Conservation (phyloP, 2,329 filamentous ascomycete species). For the Fusarium sp. region DNA sequence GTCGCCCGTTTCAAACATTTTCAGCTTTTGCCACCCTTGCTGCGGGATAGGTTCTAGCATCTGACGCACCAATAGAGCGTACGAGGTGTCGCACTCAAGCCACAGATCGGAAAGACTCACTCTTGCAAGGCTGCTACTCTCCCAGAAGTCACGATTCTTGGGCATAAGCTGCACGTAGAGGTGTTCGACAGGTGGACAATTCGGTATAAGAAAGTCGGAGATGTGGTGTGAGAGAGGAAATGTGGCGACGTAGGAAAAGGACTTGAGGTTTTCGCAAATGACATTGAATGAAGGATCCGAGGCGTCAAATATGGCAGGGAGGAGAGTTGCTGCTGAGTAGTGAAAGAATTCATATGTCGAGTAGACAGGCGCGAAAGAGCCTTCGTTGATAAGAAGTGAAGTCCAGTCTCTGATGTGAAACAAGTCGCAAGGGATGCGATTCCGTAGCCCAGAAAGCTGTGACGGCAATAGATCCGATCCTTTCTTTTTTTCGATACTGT, state of each 20-base stretch:
- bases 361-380: conserved; percentile 77
- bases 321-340: conserved; percentile 70
- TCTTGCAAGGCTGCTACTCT: conserved; percentile 54
- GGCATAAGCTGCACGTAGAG: conserved; percentile 65
- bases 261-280: conserved; percentile 54
- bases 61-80: conserved; percentile 58
- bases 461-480: conserved; percentile 25
- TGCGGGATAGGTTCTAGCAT: conserved; percentile 49
- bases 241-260: conserved; percentile 70
- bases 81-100: conserved; percentile 65
- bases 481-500: not conserved
- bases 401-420: conserved; percentile 73
- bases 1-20: conserved; percentile 63
- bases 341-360: conserved; percentile 77
- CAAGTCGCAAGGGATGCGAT: conserved; percentile 53
- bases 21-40: conserved; percentile 55
- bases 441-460: conserved; percentile 7
- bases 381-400: conserved; percentile 76
- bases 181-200: conserved; percentile 62
- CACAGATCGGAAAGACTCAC: conserved; percentile 59
- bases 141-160: conserved; percentile 50
- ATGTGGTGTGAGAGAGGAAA: conserved; percentile 75
- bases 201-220: conserved; percentile 56
- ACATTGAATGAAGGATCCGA: conserved; percentile 54
- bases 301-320: conserved; percentile 62